Conservation (phyloP, 2,329 filamentous ascomycete species). For the Ceratocystis destructans region DNA sequence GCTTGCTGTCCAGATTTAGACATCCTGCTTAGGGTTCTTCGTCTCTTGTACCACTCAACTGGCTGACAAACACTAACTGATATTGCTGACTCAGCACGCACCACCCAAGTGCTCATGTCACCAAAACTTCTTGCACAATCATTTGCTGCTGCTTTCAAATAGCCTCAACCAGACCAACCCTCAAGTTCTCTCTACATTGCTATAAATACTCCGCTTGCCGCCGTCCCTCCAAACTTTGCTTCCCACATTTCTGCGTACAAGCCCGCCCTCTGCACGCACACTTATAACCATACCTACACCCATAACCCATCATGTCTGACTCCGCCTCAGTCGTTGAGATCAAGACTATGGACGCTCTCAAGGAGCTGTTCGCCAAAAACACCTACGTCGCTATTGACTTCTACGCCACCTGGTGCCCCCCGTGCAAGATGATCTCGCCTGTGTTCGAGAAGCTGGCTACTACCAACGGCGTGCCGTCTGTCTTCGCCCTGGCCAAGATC, state of each 20-base stretch:
- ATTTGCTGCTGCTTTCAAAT: neutral
- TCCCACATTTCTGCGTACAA: no score
- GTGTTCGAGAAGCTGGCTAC: constrained; percentile 34
- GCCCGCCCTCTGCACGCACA: neutral
- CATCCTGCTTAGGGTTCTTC: neutral
- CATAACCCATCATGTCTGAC: constrained; percentile 9
- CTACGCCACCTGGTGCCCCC: constrained; percentile 84
- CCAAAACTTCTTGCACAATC: neutral
- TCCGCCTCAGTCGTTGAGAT: constrained; percentile 17
- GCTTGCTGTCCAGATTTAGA: neutral
- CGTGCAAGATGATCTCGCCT: constrained; percentile 83
- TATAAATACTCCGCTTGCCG: no score
- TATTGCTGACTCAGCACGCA: neutral
- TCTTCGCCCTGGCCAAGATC: constrained; percentile 69
- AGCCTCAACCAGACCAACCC: no score
- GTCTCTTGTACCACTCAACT: neutral
- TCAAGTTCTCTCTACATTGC: no score
- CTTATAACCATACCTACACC: neutral
- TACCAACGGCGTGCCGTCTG: constrained; percentile 30
- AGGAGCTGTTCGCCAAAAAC: constrained; percentile 26
- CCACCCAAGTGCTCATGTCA: neutral
- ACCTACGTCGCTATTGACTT: constrained; percentile 68
- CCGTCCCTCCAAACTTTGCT: no score
- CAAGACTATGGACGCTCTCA: constrained; percentile 11
- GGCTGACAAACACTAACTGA: neutral